phyloP scores from a whole-genome alignment of 768 basidiomycete genomes.

The Tulasnella calospora region DNA sequence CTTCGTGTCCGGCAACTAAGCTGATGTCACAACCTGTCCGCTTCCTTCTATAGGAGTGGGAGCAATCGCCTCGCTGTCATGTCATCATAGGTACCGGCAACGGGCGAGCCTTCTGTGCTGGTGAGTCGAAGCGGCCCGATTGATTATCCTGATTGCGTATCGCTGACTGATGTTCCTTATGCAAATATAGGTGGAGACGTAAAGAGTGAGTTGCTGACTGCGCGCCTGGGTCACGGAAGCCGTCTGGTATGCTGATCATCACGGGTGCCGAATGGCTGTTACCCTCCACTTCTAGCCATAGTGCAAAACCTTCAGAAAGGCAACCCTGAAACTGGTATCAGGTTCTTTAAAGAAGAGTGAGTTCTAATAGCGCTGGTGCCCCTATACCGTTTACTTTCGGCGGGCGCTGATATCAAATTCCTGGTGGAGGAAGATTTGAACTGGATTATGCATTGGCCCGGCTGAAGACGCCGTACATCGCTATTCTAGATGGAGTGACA shows the following conservation, averaged over 20 bases:
- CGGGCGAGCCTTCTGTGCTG: conserved; percentile 83
- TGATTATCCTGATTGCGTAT: background rate
- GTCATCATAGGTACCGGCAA: conserved; percentile 67
- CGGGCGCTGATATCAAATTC: conserved; percentile 30
- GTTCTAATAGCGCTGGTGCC: conserved; percentile 66
- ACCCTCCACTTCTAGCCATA: background rate
- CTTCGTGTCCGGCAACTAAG: background rate
- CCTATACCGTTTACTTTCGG: background rate
- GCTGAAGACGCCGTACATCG: conserved; percentile 82
- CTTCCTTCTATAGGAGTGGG: conserved; percentile 58
- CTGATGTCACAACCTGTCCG: conserved; percentile 2
- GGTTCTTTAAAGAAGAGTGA: conserved; percentile 68
- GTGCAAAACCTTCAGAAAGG: conserved; percentile 23
- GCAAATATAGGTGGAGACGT: conserved; percentile 68
- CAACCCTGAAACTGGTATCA: conserved; percentile 42
- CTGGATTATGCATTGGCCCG: conserved; percentile 67
- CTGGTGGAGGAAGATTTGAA: conserved; percentile 55
- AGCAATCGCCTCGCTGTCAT: conserved; percentile 60
- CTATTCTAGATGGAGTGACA: conserved; percentile 83
- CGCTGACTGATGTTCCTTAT: background rate
- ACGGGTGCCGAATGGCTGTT: background rate
- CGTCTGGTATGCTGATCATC: background rate
- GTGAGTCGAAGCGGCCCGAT: conserved; percentile 35
- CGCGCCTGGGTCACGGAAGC: conserved; percentile 31
- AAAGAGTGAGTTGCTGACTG: conserved; percentile 52